Percentiles rank a stretch among this genome's conserved stretches.
phyloP scores from a whole-genome alignment of 495 filamentous ascomycete genomes.

The Podospora bellae-mahoneyi region DNA sequence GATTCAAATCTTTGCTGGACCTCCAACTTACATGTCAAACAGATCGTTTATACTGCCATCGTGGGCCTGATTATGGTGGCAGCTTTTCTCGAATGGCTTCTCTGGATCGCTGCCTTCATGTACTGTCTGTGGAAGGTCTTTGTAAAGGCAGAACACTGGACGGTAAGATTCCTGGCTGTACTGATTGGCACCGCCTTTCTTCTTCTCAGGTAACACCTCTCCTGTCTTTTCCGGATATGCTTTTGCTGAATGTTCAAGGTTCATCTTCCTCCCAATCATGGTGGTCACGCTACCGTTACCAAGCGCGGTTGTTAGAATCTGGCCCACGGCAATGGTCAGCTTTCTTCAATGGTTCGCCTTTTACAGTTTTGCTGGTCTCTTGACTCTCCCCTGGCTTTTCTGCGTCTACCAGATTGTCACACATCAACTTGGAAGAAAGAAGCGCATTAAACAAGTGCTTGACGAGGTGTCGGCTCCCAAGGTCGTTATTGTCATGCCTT shows the following conservation, averaged over 20 bases:
- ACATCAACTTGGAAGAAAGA: constrained; percentile 74
- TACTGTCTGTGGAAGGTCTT: constrained; percentile 90
- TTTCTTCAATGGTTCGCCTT: constrained; percentile 95
- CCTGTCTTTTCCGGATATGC: background rate
- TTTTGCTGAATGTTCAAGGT: constrained; percentile 63
- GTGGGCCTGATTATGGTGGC: constrained; percentile 78
- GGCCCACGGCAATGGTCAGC: constrained; percentile 62
- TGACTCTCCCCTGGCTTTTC: constrained; percentile 88
- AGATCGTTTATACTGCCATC: constrained; percentile 73
- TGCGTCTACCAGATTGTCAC: constrained; percentile 89
- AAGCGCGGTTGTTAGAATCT: constrained; percentile 60
- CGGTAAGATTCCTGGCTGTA: constrained; percentile 69
- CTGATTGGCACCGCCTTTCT: constrained; percentile 72
- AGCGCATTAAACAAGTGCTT: constrained; percentile 76
- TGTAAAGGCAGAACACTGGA: constrained; percentile 85
- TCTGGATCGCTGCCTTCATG: constrained; percentile 88
- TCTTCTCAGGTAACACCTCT: constrained; percentile 58
- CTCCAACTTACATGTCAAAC: background rate
- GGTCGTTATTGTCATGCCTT: constrained; percentile 95
- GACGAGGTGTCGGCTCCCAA: constrained; percentile 88
- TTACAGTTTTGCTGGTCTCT: constrained; percentile 81
- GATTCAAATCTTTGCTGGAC: background rate
- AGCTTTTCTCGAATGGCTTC: constrained; percentile 87
- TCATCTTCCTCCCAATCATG: constrained; percentile 90
- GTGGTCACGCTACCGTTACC: constrained; percentile 89